Evolutionary conservation across 2,329 filamentous ascomycete species (phyloP).

Genomic region (Nemania diffusa): DNA sequence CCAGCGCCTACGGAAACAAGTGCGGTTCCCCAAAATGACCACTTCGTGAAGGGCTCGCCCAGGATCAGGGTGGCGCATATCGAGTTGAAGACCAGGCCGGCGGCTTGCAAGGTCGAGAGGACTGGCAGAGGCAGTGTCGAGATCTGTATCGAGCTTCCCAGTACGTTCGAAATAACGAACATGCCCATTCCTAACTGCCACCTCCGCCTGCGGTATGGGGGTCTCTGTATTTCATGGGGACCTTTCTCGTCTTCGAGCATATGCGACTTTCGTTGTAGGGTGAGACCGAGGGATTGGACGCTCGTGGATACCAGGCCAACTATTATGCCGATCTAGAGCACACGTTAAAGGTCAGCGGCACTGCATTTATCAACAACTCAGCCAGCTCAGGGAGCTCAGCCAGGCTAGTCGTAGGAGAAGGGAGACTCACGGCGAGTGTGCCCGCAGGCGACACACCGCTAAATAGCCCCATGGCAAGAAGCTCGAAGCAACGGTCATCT

Average conservation of each 20-base stretch:
- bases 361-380: background rate
- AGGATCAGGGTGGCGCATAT: slow-evolving; percentile 95
- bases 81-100: slow-evolving; percentile 97
- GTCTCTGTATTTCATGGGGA: slow-evolving; percentile 79
- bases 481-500: slow-evolving; percentile 58
- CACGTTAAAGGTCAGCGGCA: slow-evolving; percentile 31
- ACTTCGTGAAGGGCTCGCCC: slow-evolving; percentile 91
- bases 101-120: slow-evolving; percentile 93
- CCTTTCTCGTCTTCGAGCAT: slow-evolving; percentile 96
- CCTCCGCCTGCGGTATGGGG: slow-evolving; percentile 87
- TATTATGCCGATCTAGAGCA: slow-evolving; percentile 81
- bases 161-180: slow-evolving; percentile 93
- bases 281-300: slow-evolving; percentile 93
- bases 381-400: background rate
- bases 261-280: slow-evolving; percentile 96
- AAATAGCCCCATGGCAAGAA: slow-evolving; percentile 73
- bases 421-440: slow-evolving; percentile 53
- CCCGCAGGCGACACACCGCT: slow-evolving; percentile 81
- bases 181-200: slow-evolving; percentile 99
- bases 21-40: slow-evolving; percentile 89
- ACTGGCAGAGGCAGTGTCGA: slow-evolving; percentile 94
- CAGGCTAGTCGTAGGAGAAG: background rate
- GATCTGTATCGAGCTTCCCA: slow-evolving; percentile 97
- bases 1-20: slow-evolving; percentile 90
- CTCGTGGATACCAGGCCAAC: slow-evolving; percentile 94